phyloP scores from a whole-genome alignment of 345 rosid genomes.

The Trapa bicornis region DNA sequence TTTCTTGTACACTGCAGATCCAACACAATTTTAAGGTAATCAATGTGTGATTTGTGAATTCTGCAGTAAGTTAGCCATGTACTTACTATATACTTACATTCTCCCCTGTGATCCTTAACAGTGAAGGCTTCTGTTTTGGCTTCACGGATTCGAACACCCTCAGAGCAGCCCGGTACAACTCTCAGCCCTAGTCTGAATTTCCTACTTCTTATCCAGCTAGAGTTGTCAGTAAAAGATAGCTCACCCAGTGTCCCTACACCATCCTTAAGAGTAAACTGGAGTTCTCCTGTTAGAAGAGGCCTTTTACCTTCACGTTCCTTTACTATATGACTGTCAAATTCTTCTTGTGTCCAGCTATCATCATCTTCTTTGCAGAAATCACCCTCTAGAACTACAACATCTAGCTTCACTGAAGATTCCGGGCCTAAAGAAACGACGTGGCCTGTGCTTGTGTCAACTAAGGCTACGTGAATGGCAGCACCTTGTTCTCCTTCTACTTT shows the following conservation, averaged over 20 bases:
- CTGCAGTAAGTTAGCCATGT: neutral
- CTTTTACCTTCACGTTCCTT: constrained; percentile 96
- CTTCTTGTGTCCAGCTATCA: constrained; percentile 70
- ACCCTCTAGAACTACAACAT: constrained; percentile 86
- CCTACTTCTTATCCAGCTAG: constrained; percentile 97
- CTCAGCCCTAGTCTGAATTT: constrained; percentile 87
- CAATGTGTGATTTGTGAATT: neutral
- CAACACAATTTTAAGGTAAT: neutral
- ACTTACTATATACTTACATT: constrained; percentile 40
- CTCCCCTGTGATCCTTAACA: constrained; percentile 97
- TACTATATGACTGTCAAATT: constrained; percentile 75
- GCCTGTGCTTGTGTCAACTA: constrained; percentile 56
- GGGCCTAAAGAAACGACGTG: constrained; percentile 61
- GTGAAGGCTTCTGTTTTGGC: constrained; percentile 96
- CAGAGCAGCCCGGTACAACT: constrained; percentile 57
- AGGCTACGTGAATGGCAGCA: constrained; percentile 63
- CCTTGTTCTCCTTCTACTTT: constrained; percentile 98
- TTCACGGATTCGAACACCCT: constrained; percentile 69
- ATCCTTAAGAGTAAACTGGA: constrained; percentile 74
- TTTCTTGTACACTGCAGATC: constrained; percentile 76
- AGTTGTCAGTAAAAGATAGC: constrained; percentile 81
- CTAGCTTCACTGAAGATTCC: constrained; percentile 62
- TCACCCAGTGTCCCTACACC: constrained; percentile 97
- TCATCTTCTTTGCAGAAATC: constrained; percentile 85
- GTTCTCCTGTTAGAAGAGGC: constrained; percentile 78